Percentiles rank a stretch among this genome's conserved stretches.
Conservation (phyloP, 2,329 filamentous ascomycete species). For the Cladosporium sp. region DNA sequence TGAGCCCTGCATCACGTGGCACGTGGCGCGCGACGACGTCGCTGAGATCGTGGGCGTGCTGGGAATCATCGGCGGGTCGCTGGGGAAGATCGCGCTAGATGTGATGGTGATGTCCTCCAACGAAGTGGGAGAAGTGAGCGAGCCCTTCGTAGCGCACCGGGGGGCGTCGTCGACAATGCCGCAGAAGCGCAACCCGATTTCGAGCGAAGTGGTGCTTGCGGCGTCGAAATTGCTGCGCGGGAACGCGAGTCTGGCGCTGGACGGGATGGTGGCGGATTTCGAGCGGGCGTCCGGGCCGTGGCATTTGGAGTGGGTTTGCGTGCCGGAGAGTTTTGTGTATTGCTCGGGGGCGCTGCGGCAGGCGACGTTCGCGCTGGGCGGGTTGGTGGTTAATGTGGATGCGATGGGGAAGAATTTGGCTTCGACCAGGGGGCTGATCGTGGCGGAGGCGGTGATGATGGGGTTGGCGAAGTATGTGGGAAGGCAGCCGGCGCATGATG, state of each 20-base stretch:
- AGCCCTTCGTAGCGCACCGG: slow-evolving; percentile 48
- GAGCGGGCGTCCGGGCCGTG: slow-evolving; percentile 30
- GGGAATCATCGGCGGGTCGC: slow-evolving; percentile 25
- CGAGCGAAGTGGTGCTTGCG: slow-evolving; percentile 26
- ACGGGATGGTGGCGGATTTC: slow-evolving; percentile 31
- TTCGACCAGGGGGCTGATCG: slow-evolving; percentile 32
- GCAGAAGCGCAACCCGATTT: slow-evolving; percentile 38
- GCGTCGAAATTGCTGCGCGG: slow-evolving; percentile 25
- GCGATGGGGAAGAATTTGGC: slow-evolving; percentile 28
- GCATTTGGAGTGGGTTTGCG: slow-evolving; percentile 31
- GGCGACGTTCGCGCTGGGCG: slow-evolving; percentile 23
- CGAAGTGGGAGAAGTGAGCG: slow-evolving; percentile 27
- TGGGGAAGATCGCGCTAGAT: slow-evolving; percentile 29
- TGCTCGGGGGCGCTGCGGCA: slow-evolving; percentile 25
- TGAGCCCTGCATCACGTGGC: slow-evolving; percentile 31
- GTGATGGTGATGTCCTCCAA: slow-evolving; percentile 30
- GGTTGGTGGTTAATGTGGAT: slow-evolving; percentile 25
- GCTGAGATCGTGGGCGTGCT: slow-evolving; percentile 27
- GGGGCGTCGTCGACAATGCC: slow-evolving; percentile 56
- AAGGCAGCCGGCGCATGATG: slow-evolving; percentile 32
- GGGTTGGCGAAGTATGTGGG: slow-evolving; percentile 32
- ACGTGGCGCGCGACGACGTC: slow-evolving; percentile 29
- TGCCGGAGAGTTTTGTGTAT: slow-evolving; percentile 28
- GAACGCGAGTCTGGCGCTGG: slow-evolving; percentile 23
- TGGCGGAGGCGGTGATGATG: slow-evolving; percentile 39